Evolutionary conservation across 768 basidiomycete species (phyloP), one percentile per base, ranked within the genome.

Genomic region (Imleria badia): DNA sequence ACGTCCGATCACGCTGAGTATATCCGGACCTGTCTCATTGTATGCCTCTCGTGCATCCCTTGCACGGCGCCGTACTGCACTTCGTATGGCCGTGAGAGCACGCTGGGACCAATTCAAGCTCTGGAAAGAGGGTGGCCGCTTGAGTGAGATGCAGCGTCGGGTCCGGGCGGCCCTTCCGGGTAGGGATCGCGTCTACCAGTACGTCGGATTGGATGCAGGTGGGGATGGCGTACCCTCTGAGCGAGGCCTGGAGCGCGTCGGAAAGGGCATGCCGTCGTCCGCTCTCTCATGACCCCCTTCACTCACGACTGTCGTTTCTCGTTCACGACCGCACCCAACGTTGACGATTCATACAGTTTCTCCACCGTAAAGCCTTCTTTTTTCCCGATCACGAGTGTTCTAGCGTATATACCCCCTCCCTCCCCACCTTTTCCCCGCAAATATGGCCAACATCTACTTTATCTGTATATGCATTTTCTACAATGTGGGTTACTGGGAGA

Each of bases 61-160:
- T 0, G 63, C 63, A 15, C 65, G 68, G 3, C 70, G 68, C 31
- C 68, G 68, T 33, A 57, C 60, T 1, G 55, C 65, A 0, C 66
- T 70, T 41, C 61, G 68, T 26, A 58, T 67, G 48, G 68, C 68
- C 1, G 35, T 70, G 41, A 55, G 69, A 12, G 58, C 59, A 15
- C 59, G 67, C 1, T 70, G 68, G 68, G 69, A 70, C 51, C 68
- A 71, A 34, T 45, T 69, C 13, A 58, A 51, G 30, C 47, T 60
- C 22, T 65, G 67, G 61, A 68, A 47, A 44, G 66, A 62, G 9
- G 52, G 64, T 13, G 66, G 70, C 23, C 68, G 63, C 20, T 41
- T 70, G 8, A 55, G 38, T 6, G 69, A 70, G 30, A 56, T 67
- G 48, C 69, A 66, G 43, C 69, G 65, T 33, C 67, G 69, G 31